Percentiles rank a stretch among this genome's conserved stretches.
Conservation (phyloP, 2,329 filamentous ascomycete species). For the Neofusicoccum kwambonambiense region DNA sequence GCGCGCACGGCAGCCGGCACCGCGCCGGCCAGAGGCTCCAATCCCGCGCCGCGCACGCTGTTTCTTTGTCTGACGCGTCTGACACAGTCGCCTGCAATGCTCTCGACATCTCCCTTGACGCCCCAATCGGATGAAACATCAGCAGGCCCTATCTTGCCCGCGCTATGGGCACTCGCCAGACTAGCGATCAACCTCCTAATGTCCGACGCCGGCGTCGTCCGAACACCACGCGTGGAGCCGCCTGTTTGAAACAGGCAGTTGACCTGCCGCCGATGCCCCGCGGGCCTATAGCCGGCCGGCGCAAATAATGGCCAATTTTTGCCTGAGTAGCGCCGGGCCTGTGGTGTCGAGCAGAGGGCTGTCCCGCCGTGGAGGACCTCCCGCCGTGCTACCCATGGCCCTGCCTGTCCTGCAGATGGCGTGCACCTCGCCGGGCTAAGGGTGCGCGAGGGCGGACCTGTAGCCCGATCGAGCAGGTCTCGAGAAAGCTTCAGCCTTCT, state of each 20-base stretch:
- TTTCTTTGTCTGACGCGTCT: not conserved
- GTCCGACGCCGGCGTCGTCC: slow-evolving; percentile 11
- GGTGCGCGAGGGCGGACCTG: not conserved
- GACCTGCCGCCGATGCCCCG: not conserved
- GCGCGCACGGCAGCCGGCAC: not conserved
- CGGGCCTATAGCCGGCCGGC: not conserved
- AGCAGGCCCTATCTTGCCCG: not conserved
- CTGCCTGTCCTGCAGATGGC: not conserved
- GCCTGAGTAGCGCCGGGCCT: slow-evolving; percentile 1
- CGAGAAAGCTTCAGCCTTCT: slow-evolving; percentile 1
- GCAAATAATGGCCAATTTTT: not conserved
- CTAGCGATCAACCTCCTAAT: slow-evolving; percentile 9
- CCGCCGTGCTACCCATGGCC: slow-evolving; percentile 1
- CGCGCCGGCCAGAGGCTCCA: not conserved
- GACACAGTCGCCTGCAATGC: not conserved
- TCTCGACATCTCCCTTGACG: not conserved
- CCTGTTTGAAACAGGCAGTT: slow-evolving; percentile 19
- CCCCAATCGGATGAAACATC: slow-evolving; percentile 11
- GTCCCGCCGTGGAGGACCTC: not conserved
- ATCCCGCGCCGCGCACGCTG: not conserved
- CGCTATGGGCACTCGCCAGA: not conserved
- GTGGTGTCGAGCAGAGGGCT: not conserved
- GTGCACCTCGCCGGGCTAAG: not conserved
- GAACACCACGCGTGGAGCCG: slow-evolving; percentile 4
- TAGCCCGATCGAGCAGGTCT: not conserved